Evolutionary conservation across 805 yeast genomes (phyloP).

Genomic region (Candida palmyrensis): DNA sequence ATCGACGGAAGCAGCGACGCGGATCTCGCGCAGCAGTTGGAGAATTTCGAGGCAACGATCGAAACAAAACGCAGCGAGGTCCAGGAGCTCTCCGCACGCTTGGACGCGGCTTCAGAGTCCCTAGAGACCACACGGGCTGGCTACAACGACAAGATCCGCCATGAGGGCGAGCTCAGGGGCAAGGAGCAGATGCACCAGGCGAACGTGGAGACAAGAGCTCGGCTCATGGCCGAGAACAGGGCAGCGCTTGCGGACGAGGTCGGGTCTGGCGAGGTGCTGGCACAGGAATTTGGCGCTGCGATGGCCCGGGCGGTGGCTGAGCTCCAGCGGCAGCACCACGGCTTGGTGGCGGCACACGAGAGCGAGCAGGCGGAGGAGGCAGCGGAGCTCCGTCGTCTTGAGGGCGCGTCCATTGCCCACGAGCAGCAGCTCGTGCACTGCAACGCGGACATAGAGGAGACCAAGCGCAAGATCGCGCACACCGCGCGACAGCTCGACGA

Average conservation of each 20-base stretch:
- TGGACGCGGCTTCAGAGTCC: conserved; percentile 15
- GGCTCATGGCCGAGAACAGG: conserved; percentile 1
- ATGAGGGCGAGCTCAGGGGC: conserved; percentile 53
- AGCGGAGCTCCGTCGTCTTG: too few relatives aligned
- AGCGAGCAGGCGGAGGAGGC: too few relatives aligned
- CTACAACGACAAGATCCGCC: conserved; percentile 34
- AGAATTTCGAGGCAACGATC: conserved; percentile 22
- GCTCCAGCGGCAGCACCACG: not conserved
- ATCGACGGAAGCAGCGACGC: conserved; percentile 35
- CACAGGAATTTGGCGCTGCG: conserved; percentile 6
- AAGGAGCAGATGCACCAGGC: conserved; percentile 31
- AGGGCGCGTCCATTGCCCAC: conserved; percentile 39
- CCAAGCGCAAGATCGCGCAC: conserved; percentile 28
- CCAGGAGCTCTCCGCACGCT: conserved; percentile 13
- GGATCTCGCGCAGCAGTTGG: conserved; percentile 21
- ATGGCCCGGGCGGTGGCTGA: conserved; percentile 4
- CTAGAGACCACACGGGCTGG: conserved; percentile 22
- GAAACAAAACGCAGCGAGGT: conserved; percentile 16
- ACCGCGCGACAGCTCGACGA: conserved; percentile 34
- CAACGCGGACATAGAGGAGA: conserved; percentile 31
- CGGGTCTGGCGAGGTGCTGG: conserved; percentile 8
- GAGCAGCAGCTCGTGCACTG: conserved; percentile 39
- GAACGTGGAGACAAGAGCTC: conserved; percentile 9
- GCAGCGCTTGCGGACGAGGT: conserved; percentile 2
- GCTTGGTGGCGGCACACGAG: too few relatives aligned